These are phyloP conservation scores for Kernera saxatilis DNA, from an alignment of 345 rosid species.

Conservation along the genomic window DNA sequence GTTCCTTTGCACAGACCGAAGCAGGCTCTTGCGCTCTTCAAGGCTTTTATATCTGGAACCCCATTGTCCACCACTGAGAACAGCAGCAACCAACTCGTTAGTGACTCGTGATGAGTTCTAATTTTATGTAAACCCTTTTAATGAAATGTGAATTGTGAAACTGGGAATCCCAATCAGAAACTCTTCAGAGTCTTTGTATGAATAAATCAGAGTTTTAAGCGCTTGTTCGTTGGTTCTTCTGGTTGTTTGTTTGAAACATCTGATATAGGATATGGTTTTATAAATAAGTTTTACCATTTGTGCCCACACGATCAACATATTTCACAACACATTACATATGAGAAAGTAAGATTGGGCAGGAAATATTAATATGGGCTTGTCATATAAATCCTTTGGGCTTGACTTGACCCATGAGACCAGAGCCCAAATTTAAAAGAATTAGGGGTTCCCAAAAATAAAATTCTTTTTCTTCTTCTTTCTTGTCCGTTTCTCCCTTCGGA, in stretches of 20 bases:
- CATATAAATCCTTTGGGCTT: too few species aligned
- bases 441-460: neutral
- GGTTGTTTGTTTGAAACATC: constrained; percentile 1
- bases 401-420: neutral
- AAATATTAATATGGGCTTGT: too few species aligned
- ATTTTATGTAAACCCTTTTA: neutral
- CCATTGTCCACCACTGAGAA: constrained; percentile 38
- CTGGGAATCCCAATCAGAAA: neutral
- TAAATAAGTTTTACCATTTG: neutral
- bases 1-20: constrained; percentile 85
- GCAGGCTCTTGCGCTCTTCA: constrained; percentile 65
- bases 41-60: constrained; percentile 66
- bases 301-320: neutral
- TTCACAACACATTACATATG: neutral
- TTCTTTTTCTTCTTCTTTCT: neutral
- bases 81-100: constrained; percentile 14
- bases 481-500: neutral
- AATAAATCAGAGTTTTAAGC: neutral
- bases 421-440: neutral
- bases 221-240: neutral
- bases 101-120: constrained; percentile 18
- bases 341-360: neutral
- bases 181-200: neutral
- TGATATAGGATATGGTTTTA: neutral
- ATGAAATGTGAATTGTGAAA: too few species aligned